Conservation (phyloP, 208 protist species). For the Tritrichomonas musculus region DNA sequence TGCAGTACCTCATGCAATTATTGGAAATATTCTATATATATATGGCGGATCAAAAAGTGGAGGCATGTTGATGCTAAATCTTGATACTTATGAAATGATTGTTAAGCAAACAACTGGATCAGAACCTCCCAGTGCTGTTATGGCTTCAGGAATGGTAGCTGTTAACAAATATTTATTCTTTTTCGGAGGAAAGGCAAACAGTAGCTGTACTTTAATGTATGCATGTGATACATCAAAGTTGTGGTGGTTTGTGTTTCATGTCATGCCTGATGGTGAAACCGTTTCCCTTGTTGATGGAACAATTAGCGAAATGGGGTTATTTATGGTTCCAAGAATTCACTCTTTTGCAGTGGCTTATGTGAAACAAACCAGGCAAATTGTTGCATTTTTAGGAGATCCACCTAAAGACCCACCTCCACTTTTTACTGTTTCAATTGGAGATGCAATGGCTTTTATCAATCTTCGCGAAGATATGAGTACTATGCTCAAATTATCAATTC, state of each 20-base stretch:
- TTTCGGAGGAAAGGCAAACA: background rate
- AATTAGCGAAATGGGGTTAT: background rate
- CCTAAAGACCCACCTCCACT: background rate
- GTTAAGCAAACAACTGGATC: background rate
- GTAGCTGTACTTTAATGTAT: background rate
- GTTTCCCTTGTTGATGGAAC: background rate
- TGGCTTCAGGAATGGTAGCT: background rate
- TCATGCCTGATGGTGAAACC: background rate
- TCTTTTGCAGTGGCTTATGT: background rate
- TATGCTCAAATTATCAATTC: background rate
- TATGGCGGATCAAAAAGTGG: background rate
- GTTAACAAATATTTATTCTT: background rate
- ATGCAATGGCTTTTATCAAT: background rate
- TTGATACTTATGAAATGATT: background rate
- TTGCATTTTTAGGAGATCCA: background rate
- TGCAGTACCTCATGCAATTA: background rate
- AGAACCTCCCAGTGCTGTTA: background rate
- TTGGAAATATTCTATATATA: background rate
- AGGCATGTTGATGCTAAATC: background rate
- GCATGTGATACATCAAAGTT: background rate
- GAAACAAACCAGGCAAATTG: background rate
- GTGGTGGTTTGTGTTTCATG: conserved; percentile 19
- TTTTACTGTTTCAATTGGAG: background rate
- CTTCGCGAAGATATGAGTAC: background rate
- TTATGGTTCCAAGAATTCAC: background rate